Evolutionary conservation across 139 green algal genomes (phyloP), one percentile per base, ranked within the genome.

Genomic region (Picochlorum sp.): DNA sequence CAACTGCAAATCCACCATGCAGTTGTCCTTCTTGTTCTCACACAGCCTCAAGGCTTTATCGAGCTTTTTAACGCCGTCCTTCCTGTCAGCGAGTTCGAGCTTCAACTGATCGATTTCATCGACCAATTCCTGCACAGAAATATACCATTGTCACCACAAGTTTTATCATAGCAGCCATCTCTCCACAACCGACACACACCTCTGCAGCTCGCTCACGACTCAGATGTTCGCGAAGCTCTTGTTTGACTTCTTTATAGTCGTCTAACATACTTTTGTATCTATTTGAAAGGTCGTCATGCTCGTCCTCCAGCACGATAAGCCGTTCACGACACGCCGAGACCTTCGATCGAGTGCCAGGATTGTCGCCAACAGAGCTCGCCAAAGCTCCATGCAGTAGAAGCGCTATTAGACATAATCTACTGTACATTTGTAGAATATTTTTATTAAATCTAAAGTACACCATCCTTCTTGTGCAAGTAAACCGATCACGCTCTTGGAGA

Each of bases 201-300:
- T 10, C 26, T 26, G 45, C 45, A 10, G 53, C n/a, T 13, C 13
- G 40, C 35, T 41, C 53, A 44, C 24, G 18, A 0, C 13, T 4
- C 16, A 60, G 14, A 5, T 53, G 12, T 2, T 30, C 53, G 12
- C 43, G 24, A 30, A 60, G 53, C 53, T 60, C 53, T 14, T 60
- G 25, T 14, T 60, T 60, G 0, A 41, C 24, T 14, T 49, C 22
- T 41, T 41, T 33, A 49, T 55, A 32, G 5, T 44, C 26, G 25
- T 33, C 25, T 41, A 13, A 55, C 1, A 45, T 47, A 16, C 16
- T 6, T n/a, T 0, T 31, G n/a, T 32, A 25, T 8, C 16, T 55
- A 18, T 56, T 47, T 26, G 22, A 16, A 30, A 63, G 55, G 31
- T 63, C 55, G 16, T 57, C 32, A 56, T 37, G 55, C 33, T 63